Conservation (phyloP, 2,329 filamentous ascomycete genomes). For the Coniosporium tulheliwenetii region DNA sequence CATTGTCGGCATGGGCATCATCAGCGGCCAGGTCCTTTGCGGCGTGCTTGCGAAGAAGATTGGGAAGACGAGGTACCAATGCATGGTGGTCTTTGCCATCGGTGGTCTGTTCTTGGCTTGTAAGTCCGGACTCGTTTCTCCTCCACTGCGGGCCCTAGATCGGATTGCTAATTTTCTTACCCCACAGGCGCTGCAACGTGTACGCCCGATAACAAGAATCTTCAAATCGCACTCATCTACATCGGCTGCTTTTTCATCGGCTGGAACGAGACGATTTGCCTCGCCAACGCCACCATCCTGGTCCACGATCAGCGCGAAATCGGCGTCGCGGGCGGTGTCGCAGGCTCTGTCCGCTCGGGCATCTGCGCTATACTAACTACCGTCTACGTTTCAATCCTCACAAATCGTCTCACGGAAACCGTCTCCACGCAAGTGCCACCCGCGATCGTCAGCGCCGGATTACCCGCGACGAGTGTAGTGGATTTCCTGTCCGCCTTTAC, state of each 20-base stretch:
- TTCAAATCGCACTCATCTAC: conserved; percentile 9
- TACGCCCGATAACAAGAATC: conserved; percentile 8
- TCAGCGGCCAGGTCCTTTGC: conserved; percentile 12
- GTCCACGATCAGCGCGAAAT: conserved; percentile 18
- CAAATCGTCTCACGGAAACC: conserved; percentile 19
- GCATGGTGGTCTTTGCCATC: conserved; percentile 10
- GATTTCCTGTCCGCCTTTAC: conserved; percentile 19
- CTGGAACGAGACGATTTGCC: conserved; percentile 13
- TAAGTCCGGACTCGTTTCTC: neutral
- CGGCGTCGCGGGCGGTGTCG: conserved; percentile 6
- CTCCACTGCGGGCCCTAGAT: too few species aligned
- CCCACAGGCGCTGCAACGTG: conserved; percentile 3
- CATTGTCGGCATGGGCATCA: conserved; percentile 10
- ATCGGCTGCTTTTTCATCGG: conserved; percentile 14
- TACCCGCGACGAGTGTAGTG: conserved; percentile 16
- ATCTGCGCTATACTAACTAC: conserved; percentile 22
- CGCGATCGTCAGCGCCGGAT: conserved; percentile 20
- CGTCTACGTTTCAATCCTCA: conserved; percentile 25
- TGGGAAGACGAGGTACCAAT: conserved; percentile 10
- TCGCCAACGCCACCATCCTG: conserved; percentile 18
- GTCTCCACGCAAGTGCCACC: conserved; percentile 20
- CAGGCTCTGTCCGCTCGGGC: conserved; percentile 3
- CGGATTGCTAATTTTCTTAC: too few species aligned
- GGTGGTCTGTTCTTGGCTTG: conserved; percentile 10
- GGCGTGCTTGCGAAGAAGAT: conserved; percentile 9